Percentiles rank a stretch among this genome's conserved stretches.
These are phyloP conservation scores for Suhomyces kunorum DNA, from an alignment of 1,139 yeast genomes.

Conservation along the genomic window DNA sequence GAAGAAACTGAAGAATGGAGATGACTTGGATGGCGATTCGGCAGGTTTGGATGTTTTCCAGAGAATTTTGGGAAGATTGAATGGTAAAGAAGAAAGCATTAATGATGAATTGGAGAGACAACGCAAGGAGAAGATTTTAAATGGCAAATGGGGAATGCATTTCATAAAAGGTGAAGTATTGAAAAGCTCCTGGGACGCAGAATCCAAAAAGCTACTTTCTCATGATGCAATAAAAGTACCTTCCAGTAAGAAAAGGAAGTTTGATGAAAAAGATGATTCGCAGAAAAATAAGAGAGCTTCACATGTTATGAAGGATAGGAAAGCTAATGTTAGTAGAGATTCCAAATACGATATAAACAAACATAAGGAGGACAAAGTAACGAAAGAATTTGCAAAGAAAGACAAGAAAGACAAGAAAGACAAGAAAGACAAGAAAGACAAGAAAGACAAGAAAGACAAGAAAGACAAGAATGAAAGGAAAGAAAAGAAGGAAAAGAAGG, in stretches of 20 bases:
- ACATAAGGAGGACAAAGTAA: not conserved
- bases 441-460: conserved; percentile 28
- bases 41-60: conserved; percentile 94
- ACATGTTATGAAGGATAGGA: no score
- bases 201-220: conserved; percentile 37
- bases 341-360: no score
- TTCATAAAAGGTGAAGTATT: conserved; percentile 85
- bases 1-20: conserved; percentile 52
- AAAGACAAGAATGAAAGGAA: conserved; percentile 29
- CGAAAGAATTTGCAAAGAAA: not conserved
- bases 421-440: conserved; percentile 9
- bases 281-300: not conserved
- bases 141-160: conserved; percentile 83
- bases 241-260: not conserved
- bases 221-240: no score
- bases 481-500: conserved; percentile 22
- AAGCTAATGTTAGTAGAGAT: no score
- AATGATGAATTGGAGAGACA: conserved; percentile 62
- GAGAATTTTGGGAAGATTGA: conserved; percentile 81
- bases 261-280: not conserved
- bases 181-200: conserved; percentile 82
- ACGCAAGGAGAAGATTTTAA: conserved; percentile 63
- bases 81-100: conserved; percentile 68
- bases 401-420: conserved; percentile 11
- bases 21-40: conserved; percentile 73